A percentile compares a stretch with the other conserved stretches of the same genome.
Evolutionary conservation across 2,329 filamentous ascomycete genomes (phyloP).

Genomic region (Pseudogymnoascus sp.): DNA sequence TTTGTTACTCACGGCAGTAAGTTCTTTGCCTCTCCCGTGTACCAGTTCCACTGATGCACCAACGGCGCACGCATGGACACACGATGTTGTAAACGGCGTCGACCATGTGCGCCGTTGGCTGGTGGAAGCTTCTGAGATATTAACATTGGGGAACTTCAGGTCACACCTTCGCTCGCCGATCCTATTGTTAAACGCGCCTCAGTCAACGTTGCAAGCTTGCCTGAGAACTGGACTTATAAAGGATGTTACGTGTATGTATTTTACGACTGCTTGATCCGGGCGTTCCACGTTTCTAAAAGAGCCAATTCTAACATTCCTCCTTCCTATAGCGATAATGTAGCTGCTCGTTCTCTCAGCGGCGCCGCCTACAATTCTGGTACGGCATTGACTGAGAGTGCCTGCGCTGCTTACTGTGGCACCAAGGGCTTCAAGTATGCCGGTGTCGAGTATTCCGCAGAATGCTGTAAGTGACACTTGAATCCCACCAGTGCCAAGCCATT

Average conservation of each 20-base stretch:
- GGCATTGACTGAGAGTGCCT: constrained; percentile 23
- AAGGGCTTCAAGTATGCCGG: constrained; percentile 23
- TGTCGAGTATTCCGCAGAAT: constrained; percentile 24
- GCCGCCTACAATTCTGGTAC: constrained; percentile 16
- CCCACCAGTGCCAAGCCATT: neutral
- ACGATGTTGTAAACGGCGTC: neutral
- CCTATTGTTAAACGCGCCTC: neutral
- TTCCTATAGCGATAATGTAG: constrained; percentile 8
- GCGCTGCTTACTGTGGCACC: constrained; percentile 20
- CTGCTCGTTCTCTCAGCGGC: constrained; percentile 18
- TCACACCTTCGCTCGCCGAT: neutral
- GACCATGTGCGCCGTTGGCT: neutral
- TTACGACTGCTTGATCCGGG: neutral
- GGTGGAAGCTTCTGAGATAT: neutral
- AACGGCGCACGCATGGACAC: neutral
- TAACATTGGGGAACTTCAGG: neutral
- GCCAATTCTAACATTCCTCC: neutral
- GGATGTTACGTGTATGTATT: constrained; percentile 10
- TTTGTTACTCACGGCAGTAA: neutral
- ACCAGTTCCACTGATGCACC: neutral
- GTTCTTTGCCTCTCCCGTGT: neutral
- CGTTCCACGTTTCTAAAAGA: neutral
- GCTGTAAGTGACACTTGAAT: constrained; percentile 22
- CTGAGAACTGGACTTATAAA: neutral
- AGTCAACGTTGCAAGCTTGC: neutral